Percentiles rank a stretch among this genome's conserved stretches.
These are phyloP conservation scores for Exophiala alcalophila DNA, from an alignment of 2,329 filamentous ascomycete genomes.

Conservation along the genomic window DNA sequence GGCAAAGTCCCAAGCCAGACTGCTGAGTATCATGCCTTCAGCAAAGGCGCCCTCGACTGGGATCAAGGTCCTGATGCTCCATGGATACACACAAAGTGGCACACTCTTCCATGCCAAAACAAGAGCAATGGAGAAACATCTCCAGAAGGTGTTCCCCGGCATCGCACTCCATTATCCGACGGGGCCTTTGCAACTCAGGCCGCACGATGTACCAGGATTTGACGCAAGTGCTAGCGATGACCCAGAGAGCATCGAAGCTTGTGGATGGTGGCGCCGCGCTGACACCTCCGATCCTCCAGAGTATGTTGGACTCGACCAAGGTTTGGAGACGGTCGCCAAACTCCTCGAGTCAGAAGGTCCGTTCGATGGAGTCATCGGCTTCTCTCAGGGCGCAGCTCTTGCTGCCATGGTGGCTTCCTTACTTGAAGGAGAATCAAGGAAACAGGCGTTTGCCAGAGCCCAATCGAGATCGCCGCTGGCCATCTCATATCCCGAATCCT, in stretches of 20 bases:
- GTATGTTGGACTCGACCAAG: conserved; percentile 69
- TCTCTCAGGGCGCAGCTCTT: conserved; percentile 74
- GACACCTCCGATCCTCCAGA: conserved; percentile 58
- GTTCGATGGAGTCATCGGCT: conserved; percentile 76
- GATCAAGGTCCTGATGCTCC: conserved; percentile 73
- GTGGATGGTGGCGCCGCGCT: conserved; percentile 76
- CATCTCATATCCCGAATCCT: conserved; percentile 53
- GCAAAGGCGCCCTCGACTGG: conserved; percentile 9
- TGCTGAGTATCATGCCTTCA: conserved; percentile 20
- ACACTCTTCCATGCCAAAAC: conserved; percentile 83
- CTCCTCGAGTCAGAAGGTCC: conserved; percentile 62
- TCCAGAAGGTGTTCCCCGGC: conserved; percentile 68
- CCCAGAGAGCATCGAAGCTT: conserved; percentile 61
- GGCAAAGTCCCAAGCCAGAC: conserved; percentile 1
- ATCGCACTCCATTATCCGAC: conserved; percentile 66
- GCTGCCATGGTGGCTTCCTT: conserved; percentile 70
- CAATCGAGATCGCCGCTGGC: conserved; percentile 23
- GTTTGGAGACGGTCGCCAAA: conserved; percentile 61
- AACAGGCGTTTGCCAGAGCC: conserved; percentile 38
- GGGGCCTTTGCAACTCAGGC: conserved; percentile 61
- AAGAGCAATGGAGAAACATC: conserved; percentile 76
- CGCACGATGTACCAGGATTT: conserved; percentile 69
- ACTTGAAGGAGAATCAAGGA: conserved; percentile 56
- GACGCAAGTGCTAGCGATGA: conserved; percentile 44
- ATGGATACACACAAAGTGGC: conserved; percentile 89